Evolutionary conservation across 2,329 filamentous ascomycete species (phyloP).

Genomic region (Penicillium sp.): DNA sequence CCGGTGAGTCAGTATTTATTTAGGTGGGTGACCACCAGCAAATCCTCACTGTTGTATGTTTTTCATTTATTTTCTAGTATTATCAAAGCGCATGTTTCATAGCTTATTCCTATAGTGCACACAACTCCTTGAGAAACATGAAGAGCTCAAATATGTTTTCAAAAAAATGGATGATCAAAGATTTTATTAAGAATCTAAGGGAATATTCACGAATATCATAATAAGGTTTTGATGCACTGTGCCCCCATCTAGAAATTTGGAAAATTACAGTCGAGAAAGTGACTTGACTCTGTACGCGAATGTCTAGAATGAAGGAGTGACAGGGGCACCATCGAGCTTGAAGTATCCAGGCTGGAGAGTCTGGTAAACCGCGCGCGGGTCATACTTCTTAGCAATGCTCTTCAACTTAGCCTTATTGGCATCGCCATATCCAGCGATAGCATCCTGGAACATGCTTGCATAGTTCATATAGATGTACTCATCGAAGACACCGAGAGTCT

Average conservation of each 20-base stretch:
- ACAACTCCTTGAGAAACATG: too few species aligned
- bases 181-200: too few species aligned
- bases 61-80: too few species aligned
- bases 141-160: too few species aligned
- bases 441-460: constrained; percentile 45
- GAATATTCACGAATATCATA: neutral
- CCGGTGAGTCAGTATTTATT: too few species aligned
- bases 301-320: constrained; percentile 1
- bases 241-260: neutral
- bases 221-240: neutral
- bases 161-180: too few species aligned
- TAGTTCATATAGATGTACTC: constrained; percentile 51
- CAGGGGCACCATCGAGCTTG: constrained; percentile 36
- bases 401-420: constrained; percentile 35
- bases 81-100: too few species aligned
- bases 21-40: too few species aligned
- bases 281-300: neutral
- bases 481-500: constrained; percentile 29
- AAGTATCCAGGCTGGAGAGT: constrained; percentile 45
- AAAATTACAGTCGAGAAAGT: neutral
- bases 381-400: constrained; percentile 39
- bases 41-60: too few species aligned
- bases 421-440: constrained; percentile 44
- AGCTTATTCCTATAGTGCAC: too few species aligned
- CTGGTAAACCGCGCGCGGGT: constrained; percentile 44